These are phyloP conservation scores for Quercus glauca DNA, from an alignment of 306 rosid species.

Conservation along the genomic window DNA sequence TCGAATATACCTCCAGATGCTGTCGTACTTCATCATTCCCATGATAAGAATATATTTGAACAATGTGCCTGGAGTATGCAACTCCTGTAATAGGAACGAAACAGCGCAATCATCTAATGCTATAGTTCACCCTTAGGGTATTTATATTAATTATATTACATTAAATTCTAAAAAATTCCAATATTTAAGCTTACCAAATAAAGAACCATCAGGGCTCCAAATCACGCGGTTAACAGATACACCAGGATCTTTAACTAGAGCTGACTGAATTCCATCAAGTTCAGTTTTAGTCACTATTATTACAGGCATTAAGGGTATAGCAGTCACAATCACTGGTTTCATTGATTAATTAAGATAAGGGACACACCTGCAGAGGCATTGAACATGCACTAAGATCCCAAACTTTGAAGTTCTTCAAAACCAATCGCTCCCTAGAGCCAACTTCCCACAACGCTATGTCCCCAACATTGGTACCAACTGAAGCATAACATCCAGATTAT, in stretches of 20 bases:
- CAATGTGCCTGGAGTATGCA: slow-evolving; percentile 94
- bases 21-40: slow-evolving; percentile 71
- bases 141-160: slow-evolving; percentile 4
- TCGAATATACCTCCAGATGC: slow-evolving; percentile 69
- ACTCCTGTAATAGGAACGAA: slow-evolving; percentile 54
- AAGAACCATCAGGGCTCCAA: slow-evolving; percentile 96
- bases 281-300: slow-evolving; percentile 23
- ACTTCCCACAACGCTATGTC: slow-evolving; percentile 98
- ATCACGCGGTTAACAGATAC: slow-evolving; percentile 97
- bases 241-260: slow-evolving; percentile 88
- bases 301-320: slow-evolving; percentile 3
- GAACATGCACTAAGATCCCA: slow-evolving; percentile 94
- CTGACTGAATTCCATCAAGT: slow-evolving; percentile 57
- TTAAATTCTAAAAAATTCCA: slow-evolving; percentile 15
- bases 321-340: slow-evolving; percentile 5
- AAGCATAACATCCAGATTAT: slow-evolving; percentile 18
- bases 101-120: neutral
- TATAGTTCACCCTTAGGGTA: slow-evolving; percentile 6
- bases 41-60: slow-evolving; percentile 86
- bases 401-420: slow-evolving; percentile 81
- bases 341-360: slow-evolving; percentile 8
- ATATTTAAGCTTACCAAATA: slow-evolving; percentile 64
- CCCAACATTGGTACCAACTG: slow-evolving; percentile 95
- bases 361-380: slow-evolving; percentile 80
- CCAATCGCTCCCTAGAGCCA: slow-evolving; percentile 82